These are phyloP conservation scores for Chenopodium suecicum DNA, from an alignment of 148 eudicot species.

Conservation along the genomic window DNA sequence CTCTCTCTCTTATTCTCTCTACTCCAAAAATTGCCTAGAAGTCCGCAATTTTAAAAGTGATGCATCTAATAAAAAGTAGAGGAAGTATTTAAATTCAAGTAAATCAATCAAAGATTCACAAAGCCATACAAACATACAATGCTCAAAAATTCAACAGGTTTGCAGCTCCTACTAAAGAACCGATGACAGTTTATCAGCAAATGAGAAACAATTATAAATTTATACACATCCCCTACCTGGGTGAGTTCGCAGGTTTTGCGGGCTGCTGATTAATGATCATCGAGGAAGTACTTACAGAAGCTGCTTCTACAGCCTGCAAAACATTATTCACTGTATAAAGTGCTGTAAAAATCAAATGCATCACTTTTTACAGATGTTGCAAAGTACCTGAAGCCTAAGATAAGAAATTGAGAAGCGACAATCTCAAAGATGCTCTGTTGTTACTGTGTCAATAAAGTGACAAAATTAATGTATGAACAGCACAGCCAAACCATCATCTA, in stretches of 20 bases:
- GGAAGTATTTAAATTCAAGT: background rate
- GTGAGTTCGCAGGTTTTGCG: conserved; percentile 39
- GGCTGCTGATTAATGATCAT: conserved; percentile 39
- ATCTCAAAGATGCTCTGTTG: background rate
- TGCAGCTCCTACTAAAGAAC: background rate
- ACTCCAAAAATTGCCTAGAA: no score
- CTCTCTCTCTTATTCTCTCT: no score
- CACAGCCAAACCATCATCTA: conserved; percentile 3
- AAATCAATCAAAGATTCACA: background rate
- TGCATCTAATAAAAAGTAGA: no score
- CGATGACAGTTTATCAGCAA: background rate
- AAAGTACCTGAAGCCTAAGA: background rate
- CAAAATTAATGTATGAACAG: background rate
- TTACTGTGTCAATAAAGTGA: background rate
- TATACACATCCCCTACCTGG: conserved; percentile 43
- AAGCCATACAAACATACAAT: background rate
- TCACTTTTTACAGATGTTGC: background rate
- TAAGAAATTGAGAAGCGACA: background rate
- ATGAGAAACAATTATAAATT: background rate
- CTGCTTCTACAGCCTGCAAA: conserved; percentile 52
- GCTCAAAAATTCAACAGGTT: background rate
- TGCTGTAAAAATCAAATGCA: conserved; percentile 8
- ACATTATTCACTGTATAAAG: conserved; percentile 7
- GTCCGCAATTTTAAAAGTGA: no score
- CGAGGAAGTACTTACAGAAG: conserved; percentile 38